These are phyloP conservation scores for Eucalyptus regnans DNA, from an alignment of 345 rosid genomes.

Conservation along the genomic window DNA sequence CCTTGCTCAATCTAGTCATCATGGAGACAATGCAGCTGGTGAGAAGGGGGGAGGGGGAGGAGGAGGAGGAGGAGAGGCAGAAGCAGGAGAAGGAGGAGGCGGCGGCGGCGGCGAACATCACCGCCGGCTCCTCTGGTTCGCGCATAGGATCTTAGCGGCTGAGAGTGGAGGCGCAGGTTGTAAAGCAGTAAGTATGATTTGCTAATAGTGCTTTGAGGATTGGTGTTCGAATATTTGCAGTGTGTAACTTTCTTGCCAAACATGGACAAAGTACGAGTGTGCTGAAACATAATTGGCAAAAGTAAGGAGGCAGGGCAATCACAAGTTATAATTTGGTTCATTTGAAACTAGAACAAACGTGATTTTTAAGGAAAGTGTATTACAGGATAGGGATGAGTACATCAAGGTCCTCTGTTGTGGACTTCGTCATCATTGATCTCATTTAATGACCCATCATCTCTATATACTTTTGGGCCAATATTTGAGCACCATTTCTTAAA, in stretches of 20 bases:
- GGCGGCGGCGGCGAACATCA: constrained; percentile 1
- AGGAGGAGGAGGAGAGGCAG: background rate
- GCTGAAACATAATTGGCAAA: background rate
- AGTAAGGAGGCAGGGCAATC: background rate
- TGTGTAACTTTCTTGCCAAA: background rate
- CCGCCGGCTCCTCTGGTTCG: constrained; percentile 27
- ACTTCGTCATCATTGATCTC: background rate
- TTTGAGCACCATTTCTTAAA: background rate
- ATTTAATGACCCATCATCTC: background rate
- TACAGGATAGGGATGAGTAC: background rate
- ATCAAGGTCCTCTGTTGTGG: background rate
- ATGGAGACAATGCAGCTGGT: background rate
- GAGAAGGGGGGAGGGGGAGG: background rate
- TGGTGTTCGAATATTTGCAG: too few species aligned
- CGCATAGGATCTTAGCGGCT: constrained; percentile 34
- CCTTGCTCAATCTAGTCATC: background rate
- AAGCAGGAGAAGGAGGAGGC: background rate
- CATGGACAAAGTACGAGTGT: background rate
- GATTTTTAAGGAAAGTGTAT: background rate
- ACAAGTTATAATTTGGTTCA: background rate
- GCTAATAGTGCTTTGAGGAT: background rate
- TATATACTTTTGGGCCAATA: background rate
- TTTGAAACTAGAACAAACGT: background rate
- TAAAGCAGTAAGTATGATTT: constrained; percentile 10
- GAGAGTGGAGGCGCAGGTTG: constrained; percentile 3